These are phyloP conservation scores for Mortierella hygrophila DNA, from an alignment of 192 early-diverging fungal species.

Conservation along the genomic window DNA sequence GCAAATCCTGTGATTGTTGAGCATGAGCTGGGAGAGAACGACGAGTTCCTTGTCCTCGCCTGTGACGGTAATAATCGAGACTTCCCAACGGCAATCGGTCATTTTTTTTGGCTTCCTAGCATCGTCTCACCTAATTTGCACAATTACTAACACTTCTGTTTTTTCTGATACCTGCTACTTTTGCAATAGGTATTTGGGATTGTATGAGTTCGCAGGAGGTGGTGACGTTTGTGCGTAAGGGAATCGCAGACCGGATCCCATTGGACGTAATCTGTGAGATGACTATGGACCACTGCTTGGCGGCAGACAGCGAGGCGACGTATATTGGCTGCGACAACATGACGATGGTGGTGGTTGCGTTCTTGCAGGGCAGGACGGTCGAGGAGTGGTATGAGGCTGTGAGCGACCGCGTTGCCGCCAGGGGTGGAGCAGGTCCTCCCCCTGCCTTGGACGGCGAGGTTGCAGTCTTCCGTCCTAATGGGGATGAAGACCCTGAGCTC, in stretches of 20 bases:
- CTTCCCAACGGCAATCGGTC: background rate
- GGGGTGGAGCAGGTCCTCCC: slow-evolving; percentile 31
- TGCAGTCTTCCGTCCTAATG: slow-evolving; percentile 22
- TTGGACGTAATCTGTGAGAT: slow-evolving; percentile 84
- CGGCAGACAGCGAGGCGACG: slow-evolving; percentile 87
- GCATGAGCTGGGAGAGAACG: slow-evolving; percentile 68
- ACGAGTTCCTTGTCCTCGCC: slow-evolving; percentile 96
- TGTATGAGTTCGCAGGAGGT: slow-evolving; percentile 93
- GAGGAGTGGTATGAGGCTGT: slow-evolving; percentile 83
- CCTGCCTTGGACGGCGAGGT: background rate
- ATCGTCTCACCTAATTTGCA: background rate
- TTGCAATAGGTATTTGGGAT: slow-evolving; percentile 93
- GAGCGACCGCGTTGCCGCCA: slow-evolving; percentile 23
- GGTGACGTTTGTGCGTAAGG: slow-evolving; percentile 84
- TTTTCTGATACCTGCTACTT: background rate
- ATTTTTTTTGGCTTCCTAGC: no score
- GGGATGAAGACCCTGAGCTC: slow-evolving; percentile 44
- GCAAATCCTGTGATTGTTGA: slow-evolving; percentile 88
- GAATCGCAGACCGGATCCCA: slow-evolving; percentile 71
- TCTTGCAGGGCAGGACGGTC: slow-evolving; percentile 82
- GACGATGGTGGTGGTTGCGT: slow-evolving; percentile 93
- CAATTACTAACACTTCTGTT: background rate
- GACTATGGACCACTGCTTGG: slow-evolving; percentile 94
- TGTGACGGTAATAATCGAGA: slow-evolving; percentile 84
- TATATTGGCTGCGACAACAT: slow-evolving; percentile 99